phyloP scores from a whole-genome alignment of 306 rosid species.

The Vicia faba region DNA sequence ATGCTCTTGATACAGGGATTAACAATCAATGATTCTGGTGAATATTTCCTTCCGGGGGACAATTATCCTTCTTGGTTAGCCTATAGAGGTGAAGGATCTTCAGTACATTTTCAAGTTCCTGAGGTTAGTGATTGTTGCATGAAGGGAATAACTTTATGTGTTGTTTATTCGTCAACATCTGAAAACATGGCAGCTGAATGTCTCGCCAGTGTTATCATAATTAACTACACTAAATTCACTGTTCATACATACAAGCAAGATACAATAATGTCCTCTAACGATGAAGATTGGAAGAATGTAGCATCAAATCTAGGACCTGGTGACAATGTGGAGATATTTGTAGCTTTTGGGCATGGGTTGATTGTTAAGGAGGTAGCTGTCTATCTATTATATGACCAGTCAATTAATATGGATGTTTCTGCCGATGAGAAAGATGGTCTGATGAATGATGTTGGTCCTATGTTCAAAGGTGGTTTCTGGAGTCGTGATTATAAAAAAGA shows the following conservation, averaged over 20 bases:
- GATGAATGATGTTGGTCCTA: neutral
- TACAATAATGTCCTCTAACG: slow-evolving; percentile 26
- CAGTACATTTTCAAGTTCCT: slow-evolving; percentile 21
- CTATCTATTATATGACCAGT: slow-evolving; percentile 5
- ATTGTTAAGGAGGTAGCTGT: neutral
- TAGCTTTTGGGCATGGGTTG: slow-evolving; percentile 2
- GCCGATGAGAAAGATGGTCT: no score
- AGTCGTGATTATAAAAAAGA: neutral
- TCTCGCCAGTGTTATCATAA: neutral
- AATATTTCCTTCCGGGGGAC: slow-evolving; percentile 6
- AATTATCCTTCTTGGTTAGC: slow-evolving; percentile 32
- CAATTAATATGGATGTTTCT: neutral
- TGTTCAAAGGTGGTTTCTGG: neutral
- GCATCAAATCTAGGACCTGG: slow-evolving; percentile 12
- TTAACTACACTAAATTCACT: slow-evolving; percentile 32
- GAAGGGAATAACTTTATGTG: slow-evolving; percentile 34
- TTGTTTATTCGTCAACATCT: slow-evolving; percentile 14
- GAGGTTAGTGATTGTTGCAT: neutral
- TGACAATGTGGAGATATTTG: slow-evolving; percentile 30
- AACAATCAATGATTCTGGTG: neutral
- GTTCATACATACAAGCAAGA: slow-evolving; percentile 27
- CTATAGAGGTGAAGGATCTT: neutral
- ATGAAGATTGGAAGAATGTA: slow-evolving; percentile 33
- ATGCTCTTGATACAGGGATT: slow-evolving; percentile 20
- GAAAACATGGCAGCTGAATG: neutral